phyloP scores from a whole-genome alignment of 2,329 filamentous ascomycete genomes.

The Chalaropsis thielavioides region DNA sequence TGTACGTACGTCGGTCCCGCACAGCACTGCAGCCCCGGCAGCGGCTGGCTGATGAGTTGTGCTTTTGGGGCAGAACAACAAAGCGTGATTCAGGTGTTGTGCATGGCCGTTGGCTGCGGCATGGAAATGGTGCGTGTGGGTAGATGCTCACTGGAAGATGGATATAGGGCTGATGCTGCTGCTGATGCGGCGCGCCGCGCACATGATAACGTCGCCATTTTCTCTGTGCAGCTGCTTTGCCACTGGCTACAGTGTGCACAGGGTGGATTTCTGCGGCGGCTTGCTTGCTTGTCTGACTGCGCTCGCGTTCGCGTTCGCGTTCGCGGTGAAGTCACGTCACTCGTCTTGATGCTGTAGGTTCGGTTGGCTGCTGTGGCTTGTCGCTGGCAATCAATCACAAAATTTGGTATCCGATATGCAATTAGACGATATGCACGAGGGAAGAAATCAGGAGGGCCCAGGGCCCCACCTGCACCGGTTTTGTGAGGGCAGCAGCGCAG shows the following conservation, averaged over 20 bases:
- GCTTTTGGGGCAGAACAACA: neutral
- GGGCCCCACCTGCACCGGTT: neutral
- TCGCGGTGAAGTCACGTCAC: no score
- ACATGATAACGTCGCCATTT: neutral
- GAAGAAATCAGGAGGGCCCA: neutral
- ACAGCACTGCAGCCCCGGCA: neutral
- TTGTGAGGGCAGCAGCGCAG: neutral
- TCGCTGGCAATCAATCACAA: neutral
- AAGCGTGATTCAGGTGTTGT: neutral
- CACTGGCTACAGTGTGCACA: neutral
- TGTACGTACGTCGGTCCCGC: neutral
- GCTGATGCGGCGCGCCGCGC: constrained; percentile 1
- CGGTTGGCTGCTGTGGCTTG: neutral
- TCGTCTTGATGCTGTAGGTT: neutral
- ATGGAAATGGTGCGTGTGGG: neutral
- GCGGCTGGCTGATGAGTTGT: constrained; percentile 2
- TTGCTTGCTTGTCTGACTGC: neutral
- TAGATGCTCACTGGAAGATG: constrained; percentile 5
- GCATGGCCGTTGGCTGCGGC: neutral
- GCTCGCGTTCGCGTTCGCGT: neutral
- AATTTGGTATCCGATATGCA: constrained; percentile 2
- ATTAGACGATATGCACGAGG: neutral
- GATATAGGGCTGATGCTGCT: constrained; percentile 7
- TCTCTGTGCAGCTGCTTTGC: neutral
- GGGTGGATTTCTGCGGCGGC: neutral